These are phyloP conservation scores for Argentina anserina DNA, from an alignment of 306 rosid species.

Conservation along the genomic window DNA sequence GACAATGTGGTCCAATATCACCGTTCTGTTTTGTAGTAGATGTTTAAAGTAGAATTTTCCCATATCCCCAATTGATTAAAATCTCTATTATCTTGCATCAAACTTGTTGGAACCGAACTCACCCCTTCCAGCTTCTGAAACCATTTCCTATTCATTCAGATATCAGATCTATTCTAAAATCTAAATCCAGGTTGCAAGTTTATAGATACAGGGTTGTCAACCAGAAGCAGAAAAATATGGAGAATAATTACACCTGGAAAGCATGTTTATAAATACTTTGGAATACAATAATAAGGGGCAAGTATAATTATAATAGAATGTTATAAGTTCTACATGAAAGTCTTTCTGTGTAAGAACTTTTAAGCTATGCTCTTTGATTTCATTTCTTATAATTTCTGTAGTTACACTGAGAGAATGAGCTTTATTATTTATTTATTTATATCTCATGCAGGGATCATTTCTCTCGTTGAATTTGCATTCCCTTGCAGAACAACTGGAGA, in stretches of 20 bases:
- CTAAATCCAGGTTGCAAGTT: not conserved
- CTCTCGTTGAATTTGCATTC: slow-evolving; percentile 73
- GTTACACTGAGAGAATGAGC: not conserved
- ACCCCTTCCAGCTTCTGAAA: not conserved
- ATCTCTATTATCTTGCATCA: not conserved
- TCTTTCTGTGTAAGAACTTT: not conserved
- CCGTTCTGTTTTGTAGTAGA: not conserved
- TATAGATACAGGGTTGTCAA: not conserved
- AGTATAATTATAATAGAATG: not conserved
- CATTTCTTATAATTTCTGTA: not conserved
- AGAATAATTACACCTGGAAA: not conserved
- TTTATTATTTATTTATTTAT: slow-evolving; percentile 7
- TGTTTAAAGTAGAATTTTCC: not conserved
- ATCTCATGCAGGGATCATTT: slow-evolving; percentile 59
- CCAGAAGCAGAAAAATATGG: not conserved
- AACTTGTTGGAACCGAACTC: not conserved
- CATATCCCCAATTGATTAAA: not conserved
- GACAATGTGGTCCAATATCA: not conserved
- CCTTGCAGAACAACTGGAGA: slow-evolving; percentile 61
- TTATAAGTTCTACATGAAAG: not conserved
- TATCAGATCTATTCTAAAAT: not conserved
- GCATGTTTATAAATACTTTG: not conserved
- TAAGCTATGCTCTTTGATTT: not conserved
- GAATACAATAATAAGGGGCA: not conserved
- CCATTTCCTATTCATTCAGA: not conserved